phyloP scores from a whole-genome alignment of 1,284 basidiomycete species.

The Porogramme epimiltina region DNA sequence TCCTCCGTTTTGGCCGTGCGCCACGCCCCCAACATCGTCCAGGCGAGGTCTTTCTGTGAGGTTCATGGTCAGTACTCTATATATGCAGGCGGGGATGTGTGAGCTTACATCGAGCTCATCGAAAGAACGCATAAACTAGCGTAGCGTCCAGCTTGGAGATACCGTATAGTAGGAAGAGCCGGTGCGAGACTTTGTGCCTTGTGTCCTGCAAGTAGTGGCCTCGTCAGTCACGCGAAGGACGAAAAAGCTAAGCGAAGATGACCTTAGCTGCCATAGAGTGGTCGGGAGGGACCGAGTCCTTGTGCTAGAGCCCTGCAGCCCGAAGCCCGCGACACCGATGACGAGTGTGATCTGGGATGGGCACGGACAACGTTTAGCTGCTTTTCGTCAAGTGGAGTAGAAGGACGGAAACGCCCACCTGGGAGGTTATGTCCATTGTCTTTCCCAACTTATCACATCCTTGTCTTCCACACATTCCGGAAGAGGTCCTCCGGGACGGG shows the following conservation, averaged over 20 bases:
- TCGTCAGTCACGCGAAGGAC: background rate
- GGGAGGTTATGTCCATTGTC: slow-evolving; percentile 43
- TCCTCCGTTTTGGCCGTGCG: slow-evolving; percentile 38
- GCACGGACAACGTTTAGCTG: background rate
- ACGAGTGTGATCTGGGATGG: slow-evolving; percentile 51
- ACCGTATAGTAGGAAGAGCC: slow-evolving; percentile 45
- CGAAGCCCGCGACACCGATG: slow-evolving; percentile 62
- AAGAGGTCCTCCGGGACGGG: slow-evolving; percentile 40
- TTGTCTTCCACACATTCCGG: slow-evolving; percentile 37
- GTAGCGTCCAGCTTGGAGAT: slow-evolving; percentile 46
- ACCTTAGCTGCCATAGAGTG: slow-evolving; percentile 58
- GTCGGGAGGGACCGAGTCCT: slow-evolving; percentile 42
- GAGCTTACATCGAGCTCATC: slow-evolving; percentile 48
- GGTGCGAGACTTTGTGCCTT: slow-evolving; percentile 46
- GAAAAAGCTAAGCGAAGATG: background rate
- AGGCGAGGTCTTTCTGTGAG: slow-evolving; percentile 49
- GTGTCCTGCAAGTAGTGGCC: slow-evolving; percentile 33
- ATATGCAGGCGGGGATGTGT: background rate
- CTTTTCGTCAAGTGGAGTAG: no score
- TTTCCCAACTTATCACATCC: slow-evolving; percentile 35
- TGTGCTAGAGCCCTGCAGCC: slow-evolving; percentile 50
- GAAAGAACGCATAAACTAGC: slow-evolving; percentile 40
- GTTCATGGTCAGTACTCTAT: background rate
- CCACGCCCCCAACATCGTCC: slow-evolving; percentile 56
- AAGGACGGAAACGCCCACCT: no score